Evolutionary conservation across 2,329 filamentous ascomycete genomes (phyloP), one percentile per base, ranked within the genome.

Genomic region (Diplodia intermedia): DNA sequence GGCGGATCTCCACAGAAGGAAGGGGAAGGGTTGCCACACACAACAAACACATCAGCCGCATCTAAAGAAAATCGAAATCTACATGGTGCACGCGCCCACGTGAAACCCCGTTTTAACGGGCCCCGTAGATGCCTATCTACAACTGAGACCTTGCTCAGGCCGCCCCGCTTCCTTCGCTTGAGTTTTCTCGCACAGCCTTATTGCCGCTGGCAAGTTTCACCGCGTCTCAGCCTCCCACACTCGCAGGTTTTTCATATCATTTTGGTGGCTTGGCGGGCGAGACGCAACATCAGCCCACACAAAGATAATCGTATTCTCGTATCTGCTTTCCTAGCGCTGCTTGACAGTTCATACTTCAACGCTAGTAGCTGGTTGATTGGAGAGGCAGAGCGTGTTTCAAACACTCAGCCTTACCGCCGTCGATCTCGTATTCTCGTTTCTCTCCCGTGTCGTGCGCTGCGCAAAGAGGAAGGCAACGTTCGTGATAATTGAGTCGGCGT

Each of bases 111-210:
- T 38, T 14, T 38, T 4, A 14, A 20, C 43, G 18, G 43, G 57
- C 40, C 57, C 57, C 57, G 57, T 40, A 62, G 57, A 62, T 62
- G 43, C 26, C 53, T 33, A 62, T 62, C 40, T 49, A 47, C 38
- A 5, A 18, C 9, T 11, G 43, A 47, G 43, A 47, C 43, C 18
- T 47, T n/a, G 43, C n/a, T 47, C 43, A 14, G n/a, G n/a, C 43
- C 43, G 43, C 43, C 43, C 43, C 43, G 43, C 43, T 20, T 47
- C 43, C 43, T 47, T 47, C 43, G n/a, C n/a, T 20, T 47, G 43
- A 9, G 8, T 23, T 50, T n/a, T 12, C n/a, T 62, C 8, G 40
- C 23, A 33, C 57, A 47, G 23, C 40, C 23, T 50, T 63, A 31
- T 9, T 26, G 43, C 9, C n/a, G 40, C 9, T 47, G 18, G 40